Conservation (phyloP, 225 moss, liverwort and hornwort genomes). For the Pleurozium schreberi region DNA sequence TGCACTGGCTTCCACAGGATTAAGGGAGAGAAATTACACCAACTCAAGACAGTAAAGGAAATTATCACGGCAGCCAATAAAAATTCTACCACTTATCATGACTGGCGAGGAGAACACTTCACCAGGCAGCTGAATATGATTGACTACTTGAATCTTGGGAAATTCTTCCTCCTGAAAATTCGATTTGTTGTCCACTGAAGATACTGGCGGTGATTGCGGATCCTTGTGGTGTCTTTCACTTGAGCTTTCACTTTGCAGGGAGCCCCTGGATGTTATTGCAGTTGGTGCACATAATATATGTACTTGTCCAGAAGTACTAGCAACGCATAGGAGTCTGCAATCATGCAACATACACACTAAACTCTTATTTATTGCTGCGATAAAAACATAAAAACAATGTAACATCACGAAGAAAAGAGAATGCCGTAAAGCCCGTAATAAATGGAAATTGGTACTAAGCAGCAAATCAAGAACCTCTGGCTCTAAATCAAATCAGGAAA, state of each 20-base stretch:
- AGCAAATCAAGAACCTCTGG: background rate
- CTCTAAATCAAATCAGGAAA: background rate
- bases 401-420: background rate
- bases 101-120: conserved; percentile 41
- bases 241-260: background rate
- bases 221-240: background rate
- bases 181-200: background rate
- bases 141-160: background rate
- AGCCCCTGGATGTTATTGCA: background rate
- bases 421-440: background rate
- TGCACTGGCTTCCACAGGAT: background rate
- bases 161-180: background rate
- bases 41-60: conserved; percentile 24
- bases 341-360: background rate
- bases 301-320: conserved; percentile 13
- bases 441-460: background rate
- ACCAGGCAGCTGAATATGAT: conserved; percentile 7
- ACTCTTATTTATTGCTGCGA: background rate
- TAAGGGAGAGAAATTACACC: background rate
- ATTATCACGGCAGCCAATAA: conserved; percentile 31
- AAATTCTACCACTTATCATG: conserved; percentile 25
- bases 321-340: conserved; percentile 17
- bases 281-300: conserved; percentile 6
- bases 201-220: background rate
- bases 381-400: background rate